Conservation (phyloP, 2,329 filamentous ascomycete genomes). For the Cladosporium sphaerospermum region DNA sequence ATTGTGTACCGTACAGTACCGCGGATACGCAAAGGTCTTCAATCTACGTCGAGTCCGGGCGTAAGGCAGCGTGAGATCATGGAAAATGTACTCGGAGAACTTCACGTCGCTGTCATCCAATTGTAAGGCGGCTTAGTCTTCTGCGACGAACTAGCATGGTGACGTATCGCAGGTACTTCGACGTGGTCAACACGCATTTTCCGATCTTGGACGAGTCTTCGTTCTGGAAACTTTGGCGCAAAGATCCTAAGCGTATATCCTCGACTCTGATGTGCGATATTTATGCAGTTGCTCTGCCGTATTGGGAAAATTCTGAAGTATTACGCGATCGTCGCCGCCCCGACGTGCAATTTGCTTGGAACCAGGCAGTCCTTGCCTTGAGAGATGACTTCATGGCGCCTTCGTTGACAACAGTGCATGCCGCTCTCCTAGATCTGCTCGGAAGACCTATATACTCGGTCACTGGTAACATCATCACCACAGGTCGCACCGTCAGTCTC, state of each 20-base stretch:
- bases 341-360: constrained; percentile 36
- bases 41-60: constrained; percentile 25
- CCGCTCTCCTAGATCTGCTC: constrained; percentile 36
- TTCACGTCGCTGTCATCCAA: constrained; percentile 34
- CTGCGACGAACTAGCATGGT: no score
- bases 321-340: constrained; percentile 33
- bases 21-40: constrained; percentile 40
- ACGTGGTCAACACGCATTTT: constrained; percentile 32
- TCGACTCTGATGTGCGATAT: constrained; percentile 32
- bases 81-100: constrained; percentile 35
- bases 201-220: constrained; percentile 36
- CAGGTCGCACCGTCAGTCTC: constrained; percentile 48
- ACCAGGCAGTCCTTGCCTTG: constrained; percentile 36
- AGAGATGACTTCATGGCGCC: constrained; percentile 40
- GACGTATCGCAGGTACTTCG: constrained; percentile 34
- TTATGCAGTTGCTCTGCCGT: constrained; percentile 32
- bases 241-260: constrained; percentile 30
- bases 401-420: constrained; percentile 34
- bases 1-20: constrained; percentile 43
- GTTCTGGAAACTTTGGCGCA: constrained; percentile 30
- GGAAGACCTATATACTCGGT: constrained; percentile 37
- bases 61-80: constrained; percentile 36
- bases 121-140: constrained; percentile 22
- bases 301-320: constrained; percentile 33
- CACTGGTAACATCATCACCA: constrained; percentile 47